These are phyloP conservation scores for Solanum hybrid DNA, from an alignment of 305 asterid genomes.

Conservation along the genomic window DNA sequence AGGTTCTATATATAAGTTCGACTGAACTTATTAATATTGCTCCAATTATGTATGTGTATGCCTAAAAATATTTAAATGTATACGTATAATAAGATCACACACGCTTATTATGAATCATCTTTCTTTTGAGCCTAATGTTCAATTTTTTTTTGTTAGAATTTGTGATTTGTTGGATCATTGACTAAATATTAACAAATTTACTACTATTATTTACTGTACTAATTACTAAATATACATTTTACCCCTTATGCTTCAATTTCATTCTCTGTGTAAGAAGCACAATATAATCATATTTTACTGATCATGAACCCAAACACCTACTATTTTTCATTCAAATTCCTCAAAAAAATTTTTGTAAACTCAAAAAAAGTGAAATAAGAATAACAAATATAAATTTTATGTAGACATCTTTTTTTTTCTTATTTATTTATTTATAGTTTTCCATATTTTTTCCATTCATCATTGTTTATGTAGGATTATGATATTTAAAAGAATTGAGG, in stretches of 20 bases:
- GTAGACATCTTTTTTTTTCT: not conserved
- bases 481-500: too few species aligned
- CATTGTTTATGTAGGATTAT: not conserved
- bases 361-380: not conserved
- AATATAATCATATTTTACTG: not conserved
- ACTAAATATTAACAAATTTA: not conserved
- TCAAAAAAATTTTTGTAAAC: not conserved
- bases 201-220: not conserved
- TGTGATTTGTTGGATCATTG: not conserved
- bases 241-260: not conserved
- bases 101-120: not conserved
- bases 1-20: not conserved
- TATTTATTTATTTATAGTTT: too few species aligned
- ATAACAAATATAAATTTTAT: not conserved
- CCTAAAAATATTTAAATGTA: accelerated
- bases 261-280: not conserved
- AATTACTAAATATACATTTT: too few species aligned
- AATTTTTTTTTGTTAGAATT: not conserved
- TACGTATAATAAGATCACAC: not conserved
- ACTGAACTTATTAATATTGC: not conserved
- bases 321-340: not conserved
- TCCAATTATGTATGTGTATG: not conserved
- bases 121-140: too few species aligned
- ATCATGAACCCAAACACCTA: not conserved
- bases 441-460: not conserved